Conservation (phyloP, 2,329 filamentous ascomycete species). For the Alternaria gansuensis region DNA sequence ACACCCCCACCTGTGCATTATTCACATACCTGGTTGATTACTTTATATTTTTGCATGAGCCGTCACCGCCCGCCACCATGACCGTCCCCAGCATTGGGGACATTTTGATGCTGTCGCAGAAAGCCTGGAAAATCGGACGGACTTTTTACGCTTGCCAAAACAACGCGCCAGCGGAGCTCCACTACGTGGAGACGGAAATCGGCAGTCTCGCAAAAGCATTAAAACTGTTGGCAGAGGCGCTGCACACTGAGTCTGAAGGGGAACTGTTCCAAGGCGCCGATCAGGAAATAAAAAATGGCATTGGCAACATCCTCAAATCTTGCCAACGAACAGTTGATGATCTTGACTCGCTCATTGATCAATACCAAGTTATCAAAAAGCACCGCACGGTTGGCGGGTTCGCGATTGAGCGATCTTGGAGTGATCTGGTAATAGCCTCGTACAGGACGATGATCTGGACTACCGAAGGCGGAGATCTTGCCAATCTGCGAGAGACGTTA, state of each 20-base stretch:
- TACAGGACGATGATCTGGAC: constrained; percentile 59
- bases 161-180: constrained; percentile 54
- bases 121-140: constrained; percentile 57
- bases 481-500: constrained; percentile 53
- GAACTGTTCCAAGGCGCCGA: constrained; percentile 50
- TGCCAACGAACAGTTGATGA: constrained; percentile 55
- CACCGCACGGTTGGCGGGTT: constrained; percentile 53
- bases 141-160: constrained; percentile 56
- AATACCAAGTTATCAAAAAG: constrained; percentile 57
- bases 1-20: background rate
- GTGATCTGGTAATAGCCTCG: constrained; percentile 53
- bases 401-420: constrained; percentile 57
- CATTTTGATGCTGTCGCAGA: constrained; percentile 58
- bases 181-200: constrained; percentile 55
- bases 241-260: constrained; percentile 51
- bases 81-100: constrained; percentile 53
- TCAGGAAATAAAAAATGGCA: constrained; percentile 47
- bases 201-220: constrained; percentile 55
- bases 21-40: constrained; percentile 10
- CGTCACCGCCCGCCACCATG: constrained; percentile 32
- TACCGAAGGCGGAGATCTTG: constrained; percentile 55
- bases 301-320: constrained; percentile 53
- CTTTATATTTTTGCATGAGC: constrained; percentile 22
- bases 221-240: constrained; percentile 57
- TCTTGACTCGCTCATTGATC: constrained; percentile 56